These are phyloP conservation scores for Dictyostelium intermedium DNA, from an alignment of 78 protist species.

Conservation along the genomic window DNA sequence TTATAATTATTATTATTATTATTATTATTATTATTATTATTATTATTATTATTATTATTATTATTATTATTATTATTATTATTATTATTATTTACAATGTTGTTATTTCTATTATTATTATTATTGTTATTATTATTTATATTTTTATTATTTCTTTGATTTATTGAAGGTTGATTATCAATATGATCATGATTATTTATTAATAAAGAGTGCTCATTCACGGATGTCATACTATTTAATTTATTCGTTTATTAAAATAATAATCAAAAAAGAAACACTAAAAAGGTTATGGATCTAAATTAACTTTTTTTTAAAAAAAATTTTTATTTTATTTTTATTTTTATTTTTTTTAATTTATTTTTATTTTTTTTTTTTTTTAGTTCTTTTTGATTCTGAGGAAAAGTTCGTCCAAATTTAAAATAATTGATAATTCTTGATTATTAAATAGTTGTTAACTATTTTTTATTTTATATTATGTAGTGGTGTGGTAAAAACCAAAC, in stretches of 20 bases:
- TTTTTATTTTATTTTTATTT: background rate
- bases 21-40: background rate
- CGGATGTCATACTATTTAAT: background rate
- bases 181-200: background rate
- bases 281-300: background rate
- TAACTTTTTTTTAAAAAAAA: background rate
- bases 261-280: background rate
- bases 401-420: background rate
- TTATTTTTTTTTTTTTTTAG: too few relatives aligned
- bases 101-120: background rate
- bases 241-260: background rate
- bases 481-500: background rate
- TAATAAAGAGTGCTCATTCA: background rate
- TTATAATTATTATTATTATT: background rate
- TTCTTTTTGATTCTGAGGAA: background rate
- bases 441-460: too few relatives aligned
- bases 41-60: background rate
- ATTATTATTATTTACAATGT: background rate
- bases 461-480: background rate
- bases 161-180: background rate
- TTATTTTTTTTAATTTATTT: background rate
- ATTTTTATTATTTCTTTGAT: background rate
- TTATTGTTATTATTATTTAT: background rate
- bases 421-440: too few relatives aligned
- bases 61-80: background rate